phyloP scores from a whole-genome alignment of 75 land plant species.

The Larix kaempferi region DNA sequence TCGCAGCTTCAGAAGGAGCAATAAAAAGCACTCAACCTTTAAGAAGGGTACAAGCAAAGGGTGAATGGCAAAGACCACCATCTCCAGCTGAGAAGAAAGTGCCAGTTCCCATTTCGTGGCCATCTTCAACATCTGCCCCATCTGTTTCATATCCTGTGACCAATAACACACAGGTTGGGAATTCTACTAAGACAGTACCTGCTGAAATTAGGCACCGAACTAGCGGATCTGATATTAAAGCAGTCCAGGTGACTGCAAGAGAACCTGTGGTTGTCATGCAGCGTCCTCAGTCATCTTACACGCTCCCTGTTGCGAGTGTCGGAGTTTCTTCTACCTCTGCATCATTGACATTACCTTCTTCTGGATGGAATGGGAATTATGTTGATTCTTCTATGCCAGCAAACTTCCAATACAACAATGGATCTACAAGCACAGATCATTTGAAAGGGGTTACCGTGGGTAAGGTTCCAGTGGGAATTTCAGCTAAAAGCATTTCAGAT shows the following conservation, averaged over 20 bases:
- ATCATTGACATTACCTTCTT: conserved; percentile 14
- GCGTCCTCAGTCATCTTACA: conserved; percentile 42
- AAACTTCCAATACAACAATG: conserved; percentile 13
- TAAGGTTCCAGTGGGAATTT: conserved; percentile 7
- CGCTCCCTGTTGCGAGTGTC: conserved; percentile 16
- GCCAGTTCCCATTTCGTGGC: conserved; percentile 31
- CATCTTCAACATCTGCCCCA: conserved; percentile 19
- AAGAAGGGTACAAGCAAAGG: conserved; percentile 22
- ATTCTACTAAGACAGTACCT: conserved; percentile 22
- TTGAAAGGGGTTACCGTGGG: conserved; percentile 6
- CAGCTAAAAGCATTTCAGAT: conserved; percentile 1
- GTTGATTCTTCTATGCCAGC: conserved; percentile 6
- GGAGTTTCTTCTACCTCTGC: conserved; percentile 27
- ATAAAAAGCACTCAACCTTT: conserved; percentile 21
- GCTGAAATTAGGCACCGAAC: conserved; percentile 23
- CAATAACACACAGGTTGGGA: conserved; percentile 33
- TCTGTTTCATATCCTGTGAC: conserved; percentile 33
- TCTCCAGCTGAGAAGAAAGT: conserved; percentile 14
- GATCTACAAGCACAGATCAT: conserved; percentile 3
- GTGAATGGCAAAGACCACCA: conserved; percentile 36
- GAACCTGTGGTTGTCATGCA: conserved; percentile 71
- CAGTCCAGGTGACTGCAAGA: conserved; percentile 28
- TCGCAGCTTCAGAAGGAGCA: conserved; percentile 8
- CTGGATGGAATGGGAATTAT: conserved; percentile 39
- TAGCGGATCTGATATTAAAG: conserved; percentile 21